Base-by-base conservation (phyloP, 257 asterid species). In the Solanum pennellii region DNA sequence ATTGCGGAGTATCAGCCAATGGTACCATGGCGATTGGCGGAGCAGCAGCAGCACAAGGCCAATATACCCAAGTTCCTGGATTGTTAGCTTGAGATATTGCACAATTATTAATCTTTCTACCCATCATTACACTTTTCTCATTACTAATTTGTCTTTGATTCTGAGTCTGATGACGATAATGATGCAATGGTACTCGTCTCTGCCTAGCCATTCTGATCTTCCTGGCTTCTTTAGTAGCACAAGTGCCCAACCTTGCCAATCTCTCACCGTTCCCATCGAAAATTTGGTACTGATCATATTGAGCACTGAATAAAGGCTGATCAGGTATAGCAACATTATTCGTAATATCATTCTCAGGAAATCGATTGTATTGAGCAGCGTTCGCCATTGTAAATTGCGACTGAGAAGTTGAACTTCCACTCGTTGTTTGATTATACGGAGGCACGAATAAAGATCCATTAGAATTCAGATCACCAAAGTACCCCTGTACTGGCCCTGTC, bases 171-270 rank as follows among this genome's bases (percentile, higher is more conserved):
- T 90, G 94, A 65, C 91, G 93, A 87, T 85, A 90, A 35, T 92
- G 97, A 88, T 92, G 93, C 6, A 91, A 23, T 21, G 92, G 87
- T 3, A 93, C 82, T 75, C 93, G 76, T 84, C 96, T 87, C 49
- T 97, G 99, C 8, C 98, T 93, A 6, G 98, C 99, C 99, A 97
- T 97, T 88, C 99, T 90, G 69, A 94, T 97, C 96, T 96, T 96
- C 89, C 99, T 86, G 0, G 99, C 99, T 89, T 96, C 99, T 85
- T 93, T 97, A 11, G 99, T 94, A 0, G 97, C 98, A 3, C 96
- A 92, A 62, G 95, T 80, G 13, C 98, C 96, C 83, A 91, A 83
- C 62, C 94, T 91, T 87, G 92, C 88, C 83, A 89, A 31, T 72
- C 91, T 88, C 44, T 94, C 95, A 29, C 95, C 95, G 56, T 89